Base-by-base conservation (phyloP, 352 stramenopile genomes). In the Globisporangium solare region DNA sequence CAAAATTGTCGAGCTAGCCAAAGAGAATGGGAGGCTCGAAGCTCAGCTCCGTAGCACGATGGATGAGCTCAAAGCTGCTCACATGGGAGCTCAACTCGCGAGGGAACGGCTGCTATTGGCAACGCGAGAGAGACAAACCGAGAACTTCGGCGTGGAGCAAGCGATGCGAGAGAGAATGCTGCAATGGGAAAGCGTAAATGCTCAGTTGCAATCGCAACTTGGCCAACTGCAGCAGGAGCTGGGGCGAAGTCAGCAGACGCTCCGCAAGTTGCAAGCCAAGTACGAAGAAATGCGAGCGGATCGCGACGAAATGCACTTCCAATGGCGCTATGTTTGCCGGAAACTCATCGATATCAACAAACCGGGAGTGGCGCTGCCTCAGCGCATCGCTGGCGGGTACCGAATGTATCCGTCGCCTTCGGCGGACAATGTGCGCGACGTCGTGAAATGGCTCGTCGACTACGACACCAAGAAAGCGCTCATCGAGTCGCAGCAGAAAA, bases 371-470 rank as follows among this genome's bases (percentile, higher is more conserved):
- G 39, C 61, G 21, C 61, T 65, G 10, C 70, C 72, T n/a, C 50
- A 56, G 42, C 72, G 72, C 41, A 60, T 73, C 12, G 72, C 67
- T 6, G 70, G 72, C 20, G 72, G 72, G 20, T 82, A 65, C 51
- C 61, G 47, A 3, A 76, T 58, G 53, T 77, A 77, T 50, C 67
- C 64, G 39, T 51, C 31, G 15, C 67, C 73, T 1, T 70, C 64
- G 17, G 27, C 49, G 5, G 40, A 52, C 10, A 82, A 79, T 31
- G 70, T 79, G 11, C 60, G 62, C 49, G 62, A 71, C 2, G 67
- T 82, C 39, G 67, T 82, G 45, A 70, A 70, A 45, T 76, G 68
- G 65, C 64, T 76, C 39, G 60, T 76, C 20, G 60, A 76, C 57
- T 79, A 73, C 52, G 66, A 74, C 18, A 56, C 68, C n/a, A 73